Conservation (phyloP, 2,329 filamentous ascomycete genomes). For the Neonectria sp. region DNA sequence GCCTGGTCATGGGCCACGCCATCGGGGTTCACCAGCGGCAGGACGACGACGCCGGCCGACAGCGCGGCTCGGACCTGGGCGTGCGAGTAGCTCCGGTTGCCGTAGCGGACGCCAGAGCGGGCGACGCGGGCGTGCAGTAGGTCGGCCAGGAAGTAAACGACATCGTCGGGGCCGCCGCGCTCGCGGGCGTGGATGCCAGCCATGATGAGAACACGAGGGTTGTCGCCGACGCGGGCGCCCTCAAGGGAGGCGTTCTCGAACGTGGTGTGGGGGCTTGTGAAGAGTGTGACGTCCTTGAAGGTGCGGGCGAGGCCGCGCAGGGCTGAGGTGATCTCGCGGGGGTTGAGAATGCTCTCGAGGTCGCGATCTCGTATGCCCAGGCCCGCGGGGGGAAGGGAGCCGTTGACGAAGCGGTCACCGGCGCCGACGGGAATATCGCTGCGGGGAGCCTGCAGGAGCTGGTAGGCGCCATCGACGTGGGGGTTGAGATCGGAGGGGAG, state of each 20-base stretch:
- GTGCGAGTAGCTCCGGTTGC: constrained; percentile 65
- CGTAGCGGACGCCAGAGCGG: constrained; percentile 66
- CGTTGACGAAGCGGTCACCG: constrained; percentile 60
- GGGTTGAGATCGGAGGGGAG: constrained; percentile 54
- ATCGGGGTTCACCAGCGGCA: constrained; percentile 69
- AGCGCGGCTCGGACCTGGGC: constrained; percentile 67
- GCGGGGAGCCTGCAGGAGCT: constrained; percentile 36
- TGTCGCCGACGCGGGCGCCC: constrained; percentile 61
- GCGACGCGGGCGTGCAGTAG: constrained; percentile 67
- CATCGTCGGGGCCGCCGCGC: constrained; percentile 68
- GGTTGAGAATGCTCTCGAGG: constrained; percentile 61
- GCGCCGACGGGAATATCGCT: constrained; percentile 56
- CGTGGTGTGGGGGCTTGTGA: constrained; percentile 61
- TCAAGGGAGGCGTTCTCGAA: constrained; percentile 58
- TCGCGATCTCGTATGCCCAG: constrained; percentile 53
- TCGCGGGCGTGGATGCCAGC: constrained; percentile 71
- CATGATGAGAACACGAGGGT: constrained; percentile 66
- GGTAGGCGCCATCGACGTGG: constrained; percentile 2
- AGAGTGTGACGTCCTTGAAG: constrained; percentile 55
- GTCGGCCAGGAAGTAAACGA: constrained; percentile 72
- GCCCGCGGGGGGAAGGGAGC: constrained; percentile 53
- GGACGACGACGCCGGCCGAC: constrained; percentile 66
- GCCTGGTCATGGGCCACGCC: constrained; percentile 67
- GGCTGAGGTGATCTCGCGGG: constrained; percentile 61
- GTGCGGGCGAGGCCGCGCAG: constrained; percentile 58